Conservation (phyloP, 2,329 filamentous ascomycete species). For the Dactylonectria estremocensis region DNA sequence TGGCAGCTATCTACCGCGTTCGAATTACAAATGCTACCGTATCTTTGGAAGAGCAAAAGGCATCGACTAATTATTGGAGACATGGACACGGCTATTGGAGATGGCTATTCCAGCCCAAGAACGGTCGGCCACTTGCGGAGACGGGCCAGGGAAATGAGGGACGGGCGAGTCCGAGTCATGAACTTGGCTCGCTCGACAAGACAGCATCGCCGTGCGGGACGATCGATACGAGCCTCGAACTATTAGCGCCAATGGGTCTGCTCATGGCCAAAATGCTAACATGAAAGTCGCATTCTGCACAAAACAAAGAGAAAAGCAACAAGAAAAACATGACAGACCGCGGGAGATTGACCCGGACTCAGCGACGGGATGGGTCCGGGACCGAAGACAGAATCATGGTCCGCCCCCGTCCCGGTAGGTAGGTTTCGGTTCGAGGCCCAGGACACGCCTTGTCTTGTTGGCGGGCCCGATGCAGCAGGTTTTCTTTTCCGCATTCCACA, state of each 20-base stretch:
- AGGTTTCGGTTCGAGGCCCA: not conserved
- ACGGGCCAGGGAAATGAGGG: constrained; percentile 29
- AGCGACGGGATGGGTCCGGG: not conserved
- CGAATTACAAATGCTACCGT: constrained; percentile 1
- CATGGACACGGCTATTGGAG: constrained; percentile 13
- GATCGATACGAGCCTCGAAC: constrained; percentile 4
- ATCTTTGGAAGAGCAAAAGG: not conserved
- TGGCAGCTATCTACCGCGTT: not conserved
- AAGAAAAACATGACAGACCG: not conserved
- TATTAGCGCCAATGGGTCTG: constrained; percentile 18
- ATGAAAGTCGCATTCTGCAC: constrained; percentile 13
- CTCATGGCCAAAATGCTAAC: constrained; percentile 22
- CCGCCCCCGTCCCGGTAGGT: not conserved
- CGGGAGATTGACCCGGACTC: constrained; percentile 7
- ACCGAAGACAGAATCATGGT: not conserved
- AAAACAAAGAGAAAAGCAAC: constrained; percentile 9
- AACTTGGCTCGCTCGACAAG: not conserved
- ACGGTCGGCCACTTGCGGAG: constrained; percentile 14
- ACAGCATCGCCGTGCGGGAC: constrained; percentile 1
- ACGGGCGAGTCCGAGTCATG: constrained; percentile 24
- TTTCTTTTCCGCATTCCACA: not conserved
- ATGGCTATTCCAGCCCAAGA: constrained; percentile 9
- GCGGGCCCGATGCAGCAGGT: not conserved
- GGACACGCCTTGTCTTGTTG: not conserved
- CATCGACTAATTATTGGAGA: not conserved